Base-by-base conservation (phyloP, 179 eudicot genomes). In the Beta lomatogona region DNA sequence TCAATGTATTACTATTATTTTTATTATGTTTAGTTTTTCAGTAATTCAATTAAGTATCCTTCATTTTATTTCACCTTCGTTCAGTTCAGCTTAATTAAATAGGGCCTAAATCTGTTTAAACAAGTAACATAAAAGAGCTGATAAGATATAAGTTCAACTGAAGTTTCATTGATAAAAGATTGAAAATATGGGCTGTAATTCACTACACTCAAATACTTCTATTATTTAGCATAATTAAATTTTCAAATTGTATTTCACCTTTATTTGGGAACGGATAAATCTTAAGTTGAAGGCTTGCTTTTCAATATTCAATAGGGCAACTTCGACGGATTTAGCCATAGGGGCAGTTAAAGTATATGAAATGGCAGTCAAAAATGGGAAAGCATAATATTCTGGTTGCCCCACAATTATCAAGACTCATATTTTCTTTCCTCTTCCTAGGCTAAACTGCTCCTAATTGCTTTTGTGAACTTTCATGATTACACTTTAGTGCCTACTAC, bases 381-480 rank as follows among this genome's bases (percentile, higher is more conserved):
- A 82, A 77, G 84, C 84, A 82, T 21, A 76, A 76, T 77, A 82
- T 82, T 76, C 80, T 50, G 48, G 60, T 31, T 54, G 36, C 60
- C 84, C 84, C 72, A 82, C 80, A 70, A 48, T 67, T 48, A 82
- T 77, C 80, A 77, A 82, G 60, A 76, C 59, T 76, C 54, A 59
- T 76, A 18, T 57, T 3, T 75, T 25, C 28, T 74, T 44, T 67
- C 18, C 28, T 74, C 18, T 53, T 81, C 71, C 68, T 46, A 10
- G 67, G 67, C 76, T 81, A 76, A 54, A 57, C 52, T 75, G 59
- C 79, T 81, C 50, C 77, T 69, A 76, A 57, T 71, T 82, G 80
- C 84, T 82, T 82, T 82, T 77, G 64, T 70, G 31, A 82, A 82
- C 84, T 82, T 81, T 82, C 84, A 82, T 82, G 80, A 82, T 82